Evolutionary conservation across 2,329 filamentous ascomycete genomes (phyloP), one percentile per base, ranked within the genome.

Genomic region (Nigrospora oryzae): DNA sequence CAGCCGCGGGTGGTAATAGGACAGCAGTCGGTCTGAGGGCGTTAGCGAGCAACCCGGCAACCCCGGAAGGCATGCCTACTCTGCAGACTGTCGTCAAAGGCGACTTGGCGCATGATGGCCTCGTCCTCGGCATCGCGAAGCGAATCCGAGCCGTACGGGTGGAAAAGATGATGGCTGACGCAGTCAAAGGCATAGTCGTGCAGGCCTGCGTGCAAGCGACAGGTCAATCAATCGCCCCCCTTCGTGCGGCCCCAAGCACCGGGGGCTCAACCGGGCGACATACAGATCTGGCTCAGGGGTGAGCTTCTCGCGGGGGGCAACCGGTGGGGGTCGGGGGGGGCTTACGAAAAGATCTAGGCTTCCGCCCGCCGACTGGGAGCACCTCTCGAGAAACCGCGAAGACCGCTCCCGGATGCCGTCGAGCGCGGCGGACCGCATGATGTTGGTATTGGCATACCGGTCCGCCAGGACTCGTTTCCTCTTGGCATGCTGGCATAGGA

Each of bases 101-200:
- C 79, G 3, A 85, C 70, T 54, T 86, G 79, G 45, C 78, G 72
- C 82, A 86, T 84, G 60, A 86, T 75, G 13, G 74, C 69, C 49
- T 79, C 74, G 45, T 86, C 79, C n/a, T 70, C 57, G 31, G 64
- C 52, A 15, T 70, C 63, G 30, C 73, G 66, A 2, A 86, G 67
- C 10, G 81, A 83, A 48, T 81, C 68, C 2, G 78, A 76, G 2
- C 81, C 82, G 46, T 78, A 70, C 0, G 81, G 81, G 44, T 83
- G 78, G 55, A 86, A 84, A n/a, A 86, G 68, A 51, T 84, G 81
- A 53, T 84, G 78, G 1, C 81, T 83, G 28, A 80, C 74, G 53
- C 82, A 84, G 55, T 86, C 83, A 43, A 84, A 78, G 1, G 83
- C 82, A 56, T 83, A 86, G 23, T 81, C 74, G 50, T 86, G 83